Conservation (phyloP, 2,329 filamentous ascomycete genomes). For the Neonectria punicea region DNA sequence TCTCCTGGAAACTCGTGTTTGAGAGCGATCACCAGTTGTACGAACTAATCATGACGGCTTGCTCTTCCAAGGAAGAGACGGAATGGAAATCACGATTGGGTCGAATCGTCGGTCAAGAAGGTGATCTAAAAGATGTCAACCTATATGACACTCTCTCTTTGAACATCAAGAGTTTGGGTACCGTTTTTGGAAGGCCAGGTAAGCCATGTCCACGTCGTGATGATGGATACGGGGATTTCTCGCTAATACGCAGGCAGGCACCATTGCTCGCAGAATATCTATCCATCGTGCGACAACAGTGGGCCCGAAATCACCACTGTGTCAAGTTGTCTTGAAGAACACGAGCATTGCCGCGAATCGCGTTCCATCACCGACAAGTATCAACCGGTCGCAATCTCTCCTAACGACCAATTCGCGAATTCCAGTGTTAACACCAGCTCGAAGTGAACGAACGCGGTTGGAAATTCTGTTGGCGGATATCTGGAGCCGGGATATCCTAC, state of each 20-base stretch:
- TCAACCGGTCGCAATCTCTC: constrained; percentile 83
- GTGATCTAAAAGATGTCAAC: constrained; percentile 57
- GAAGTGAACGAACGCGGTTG: constrained; percentile 80
- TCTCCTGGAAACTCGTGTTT: constrained; percentile 93
- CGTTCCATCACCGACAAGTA: constrained; percentile 57
- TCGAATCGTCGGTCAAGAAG: constrained; percentile 59
- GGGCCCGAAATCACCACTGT: constrained; percentile 72
- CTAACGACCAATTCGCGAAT: constrained; percentile 73
- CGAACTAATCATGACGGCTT: constrained; percentile 89
- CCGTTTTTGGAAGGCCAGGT: constrained; percentile 79
- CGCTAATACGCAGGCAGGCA: constrained; percentile 54
- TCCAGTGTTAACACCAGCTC: constrained; percentile 77
- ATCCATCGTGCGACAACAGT: constrained; percentile 83
- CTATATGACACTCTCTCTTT: constrained; percentile 73
- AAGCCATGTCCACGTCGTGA: constrained; percentile 19
- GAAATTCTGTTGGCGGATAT: constrained; percentile 80
- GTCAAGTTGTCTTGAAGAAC: constrained; percentile 87
- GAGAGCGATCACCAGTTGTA: constrained; percentile 80
- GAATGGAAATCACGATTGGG: constrained; percentile 81
- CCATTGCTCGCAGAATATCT: constrained; percentile 74
- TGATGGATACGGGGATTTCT: not conserved
- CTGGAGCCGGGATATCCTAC: constrained; percentile 84
- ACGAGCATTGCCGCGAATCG: constrained; percentile 69
- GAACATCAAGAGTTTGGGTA: constrained; percentile 78
- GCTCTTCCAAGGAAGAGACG: constrained; percentile 80